Percentiles rank a stretch among this genome's conserved stretches.
Conservation (phyloP, 305 asterid species). For the Fraxinus platypoda region DNA sequence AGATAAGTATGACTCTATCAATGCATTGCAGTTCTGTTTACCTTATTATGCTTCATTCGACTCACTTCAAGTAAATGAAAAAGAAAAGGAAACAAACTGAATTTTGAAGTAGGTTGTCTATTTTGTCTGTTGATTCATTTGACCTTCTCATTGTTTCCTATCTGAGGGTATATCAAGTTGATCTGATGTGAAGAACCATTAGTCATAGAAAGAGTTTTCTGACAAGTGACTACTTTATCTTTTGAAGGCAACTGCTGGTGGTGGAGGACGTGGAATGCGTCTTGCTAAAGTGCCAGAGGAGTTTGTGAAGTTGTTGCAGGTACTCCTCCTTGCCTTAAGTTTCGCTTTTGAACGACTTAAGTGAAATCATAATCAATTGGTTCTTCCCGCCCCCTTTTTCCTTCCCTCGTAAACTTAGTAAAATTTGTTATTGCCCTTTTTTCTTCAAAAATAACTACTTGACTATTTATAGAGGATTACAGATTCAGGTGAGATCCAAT, state of each 20-base stretch:
- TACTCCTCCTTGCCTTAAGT: slow-evolving; percentile 28
- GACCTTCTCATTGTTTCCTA: not conserved
- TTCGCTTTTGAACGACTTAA: not conserved
- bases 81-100: not conserved
- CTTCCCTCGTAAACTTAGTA: not conserved
- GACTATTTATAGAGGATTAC: slow-evolving; percentile 11
- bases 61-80: not conserved
- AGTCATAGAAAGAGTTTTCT: slow-evolving; percentile 11
- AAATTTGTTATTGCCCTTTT: not conserved
- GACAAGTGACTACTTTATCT: slow-evolving; percentile 23
- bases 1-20: not conserved
- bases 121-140: not conserved
- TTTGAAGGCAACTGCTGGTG: slow-evolving; percentile 98
- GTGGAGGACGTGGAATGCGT: slow-evolving; percentile 99
- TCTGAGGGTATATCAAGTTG: not conserved
- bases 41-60: not conserved
- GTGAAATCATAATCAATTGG: not conserved
- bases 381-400: not conserved
- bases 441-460: not conserved
- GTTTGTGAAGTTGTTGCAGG: slow-evolving; percentile 96
- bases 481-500: slow-evolving; percentile 11
- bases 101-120: not conserved
- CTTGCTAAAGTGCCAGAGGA: slow-evolving; percentile 92
- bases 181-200: not conserved
- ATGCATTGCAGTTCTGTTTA: not conserved